phyloP scores from a whole-genome alignment of 2,329 filamentous ascomycete genomes.

The Talaromyces islandicus region DNA sequence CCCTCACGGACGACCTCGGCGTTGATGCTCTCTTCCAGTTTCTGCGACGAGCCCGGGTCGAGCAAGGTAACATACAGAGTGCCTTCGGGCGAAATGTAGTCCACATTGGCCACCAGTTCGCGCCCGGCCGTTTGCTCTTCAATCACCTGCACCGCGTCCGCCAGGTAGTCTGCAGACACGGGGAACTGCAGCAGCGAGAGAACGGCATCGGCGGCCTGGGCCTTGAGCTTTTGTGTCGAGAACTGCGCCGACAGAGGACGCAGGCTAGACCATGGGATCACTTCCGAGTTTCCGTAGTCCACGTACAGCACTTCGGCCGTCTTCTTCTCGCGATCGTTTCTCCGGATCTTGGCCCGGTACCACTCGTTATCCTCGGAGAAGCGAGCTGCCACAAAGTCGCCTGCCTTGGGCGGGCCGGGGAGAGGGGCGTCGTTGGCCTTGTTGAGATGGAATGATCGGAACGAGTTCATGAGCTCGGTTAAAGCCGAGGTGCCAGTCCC shows the following conservation, averaged over 20 bases:
- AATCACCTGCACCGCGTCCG: slow-evolving; percentile 71
- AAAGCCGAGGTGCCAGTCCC: slow-evolving; percentile 79
- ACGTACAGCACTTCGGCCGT: slow-evolving; percentile 88
- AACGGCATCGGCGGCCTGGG: slow-evolving; percentile 80
- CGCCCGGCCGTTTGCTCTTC: slow-evolving; percentile 67
- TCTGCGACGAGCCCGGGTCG: slow-evolving; percentile 61
- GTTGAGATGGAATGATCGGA: slow-evolving; percentile 85
- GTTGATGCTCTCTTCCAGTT: slow-evolving; percentile 75
- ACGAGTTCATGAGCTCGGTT: slow-evolving; percentile 81
- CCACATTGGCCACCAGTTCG: slow-evolving; percentile 83
- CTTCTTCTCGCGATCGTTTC: slow-evolving; percentile 87
- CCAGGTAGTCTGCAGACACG: slow-evolving; percentile 71
- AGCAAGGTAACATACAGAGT: slow-evolving; percentile 82
- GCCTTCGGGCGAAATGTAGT: slow-evolving; percentile 75
- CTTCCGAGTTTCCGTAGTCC: slow-evolving; percentile 94
- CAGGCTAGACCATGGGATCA: slow-evolving; percentile 75
- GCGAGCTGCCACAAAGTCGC: slow-evolving; percentile 83
- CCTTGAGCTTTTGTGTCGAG: slow-evolving; percentile 70
- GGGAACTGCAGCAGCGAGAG: slow-evolving; percentile 89
- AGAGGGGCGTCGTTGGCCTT: slow-evolving; percentile 71
- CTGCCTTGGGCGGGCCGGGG: slow-evolving; percentile 73
- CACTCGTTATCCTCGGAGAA: slow-evolving; percentile 86
- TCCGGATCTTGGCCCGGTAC: slow-evolving; percentile 87
- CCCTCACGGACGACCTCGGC: slow-evolving; percentile 78
- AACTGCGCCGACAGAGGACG: slow-evolving; percentile 82